These are phyloP conservation scores for Raphanus hybrid DNA, from an alignment of 441 rosid species.

Conservation along the genomic window DNA sequence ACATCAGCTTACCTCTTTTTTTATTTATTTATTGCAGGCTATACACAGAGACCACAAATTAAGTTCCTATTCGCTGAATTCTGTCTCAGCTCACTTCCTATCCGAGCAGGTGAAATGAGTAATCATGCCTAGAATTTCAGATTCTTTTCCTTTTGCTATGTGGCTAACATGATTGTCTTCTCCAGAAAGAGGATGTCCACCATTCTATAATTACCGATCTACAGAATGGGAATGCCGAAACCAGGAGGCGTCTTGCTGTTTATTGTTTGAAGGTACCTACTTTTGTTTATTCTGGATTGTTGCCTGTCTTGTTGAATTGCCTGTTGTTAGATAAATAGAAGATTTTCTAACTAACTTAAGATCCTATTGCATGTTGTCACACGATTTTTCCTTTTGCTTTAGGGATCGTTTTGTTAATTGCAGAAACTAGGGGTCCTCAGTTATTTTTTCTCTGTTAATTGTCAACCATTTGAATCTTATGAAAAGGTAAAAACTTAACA, in stretches of 20 bases:
- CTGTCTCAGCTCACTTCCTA: conserved; percentile 98
- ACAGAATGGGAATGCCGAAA: conserved; percentile 98
- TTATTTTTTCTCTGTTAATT: background rate
- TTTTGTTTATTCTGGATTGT: conserved; percentile 19
- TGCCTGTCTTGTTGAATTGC: conserved; percentile 15
- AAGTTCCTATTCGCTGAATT: conserved; percentile 95
- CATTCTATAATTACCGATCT: conserved; percentile 98
- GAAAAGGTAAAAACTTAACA: conserved; percentile 13
- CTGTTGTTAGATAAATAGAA: conserved; percentile 15
- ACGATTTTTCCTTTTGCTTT: conserved; percentile 3
- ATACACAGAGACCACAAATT: conserved; percentile 92
- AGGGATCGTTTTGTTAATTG: background rate
- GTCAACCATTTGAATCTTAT: conserved; percentile 18
- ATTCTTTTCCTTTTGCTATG: conserved; percentile 19
- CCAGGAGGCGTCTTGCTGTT: conserved; percentile 98
- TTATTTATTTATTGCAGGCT: conserved; percentile 53
- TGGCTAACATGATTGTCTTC: conserved; percentile 32
- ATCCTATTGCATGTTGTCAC: conserved; percentile 30
- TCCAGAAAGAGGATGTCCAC: conserved; percentile 98
- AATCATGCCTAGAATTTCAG: conserved; percentile 2
- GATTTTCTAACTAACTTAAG: conserved; percentile 16
- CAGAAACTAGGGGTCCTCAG: conserved; percentile 11
- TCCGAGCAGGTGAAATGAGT: conserved; percentile 80
- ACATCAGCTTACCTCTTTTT: conserved; percentile 19
- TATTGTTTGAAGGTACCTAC: conserved; percentile 88